Conservation (phyloP, 2,329 filamentous ascomycete species). For the Colletotrichum liriopes region DNA sequence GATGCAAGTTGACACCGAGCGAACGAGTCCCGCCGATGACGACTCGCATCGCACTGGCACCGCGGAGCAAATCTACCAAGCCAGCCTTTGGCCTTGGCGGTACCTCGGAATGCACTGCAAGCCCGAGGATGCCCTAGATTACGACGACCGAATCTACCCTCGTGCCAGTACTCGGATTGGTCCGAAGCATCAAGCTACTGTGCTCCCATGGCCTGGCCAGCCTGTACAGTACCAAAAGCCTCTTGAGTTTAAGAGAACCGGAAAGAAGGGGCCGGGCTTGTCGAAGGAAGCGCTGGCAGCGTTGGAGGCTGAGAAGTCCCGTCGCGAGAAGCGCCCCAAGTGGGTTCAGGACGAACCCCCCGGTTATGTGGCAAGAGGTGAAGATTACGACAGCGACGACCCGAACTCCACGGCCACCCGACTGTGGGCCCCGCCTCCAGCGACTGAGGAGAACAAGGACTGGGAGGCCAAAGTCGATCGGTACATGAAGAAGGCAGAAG, state of each 20-base stretch:
- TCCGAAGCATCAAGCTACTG: constrained; percentile 90
- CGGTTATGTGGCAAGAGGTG: constrained; percentile 88
- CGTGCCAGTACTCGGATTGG: constrained; percentile 94
- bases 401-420: constrained; percentile 81
- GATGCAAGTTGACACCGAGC: constrained; percentile 68
- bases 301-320: constrained; percentile 85
- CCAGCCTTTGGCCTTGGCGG: constrained; percentile 95
- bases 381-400: constrained; percentile 81
- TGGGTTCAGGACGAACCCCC: constrained; percentile 94
- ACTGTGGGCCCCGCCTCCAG: constrained; percentile 82
- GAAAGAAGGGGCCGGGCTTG: constrained; percentile 83
- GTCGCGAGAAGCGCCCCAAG: constrained; percentile 86
- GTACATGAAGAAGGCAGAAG: constrained; percentile 81
- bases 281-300: constrained; percentile 86
- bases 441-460: constrained; percentile 75
- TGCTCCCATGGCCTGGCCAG: constrained; percentile 87
- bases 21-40: constrained; percentile 76
- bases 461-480: constrained; percentile 68
- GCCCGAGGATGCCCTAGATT: constrained; percentile 94
- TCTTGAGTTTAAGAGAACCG: constrained; percentile 85
- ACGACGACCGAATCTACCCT: constrained; percentile 97
- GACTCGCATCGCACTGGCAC: constrained; percentile 75
- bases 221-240: constrained; percentile 94
- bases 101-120: constrained; percentile 97
- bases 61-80: constrained; percentile 90